Evolutionary conservation across 1,284 basidiomycete genomes (phyloP), one percentile per base, ranked within the genome.

Genomic region (Boletellus sp.): DNA sequence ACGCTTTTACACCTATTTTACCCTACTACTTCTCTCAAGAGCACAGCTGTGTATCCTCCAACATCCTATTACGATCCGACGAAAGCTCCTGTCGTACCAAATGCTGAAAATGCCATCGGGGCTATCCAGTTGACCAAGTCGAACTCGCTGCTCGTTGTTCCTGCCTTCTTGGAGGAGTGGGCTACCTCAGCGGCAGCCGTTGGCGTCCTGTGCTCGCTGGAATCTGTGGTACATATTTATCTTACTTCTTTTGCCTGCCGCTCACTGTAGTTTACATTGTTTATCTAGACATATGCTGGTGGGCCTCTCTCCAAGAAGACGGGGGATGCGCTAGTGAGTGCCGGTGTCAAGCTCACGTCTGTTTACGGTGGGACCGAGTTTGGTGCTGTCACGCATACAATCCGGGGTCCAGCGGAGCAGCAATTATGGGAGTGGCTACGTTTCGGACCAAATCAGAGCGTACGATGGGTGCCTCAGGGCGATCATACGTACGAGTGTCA

Each of bases 391-490:
- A 47, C 47, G 2, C 25, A 47, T 16, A 22, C 22, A 13, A 30
- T 49, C 10, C 29, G 43, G 21, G 27, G 14, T 38, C 46, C 50
- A 4, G 22, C 35, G 0, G 56, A 58, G 13, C 32, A 23, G 10
- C 32, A 35, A 1, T 43, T 55, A 10, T 65, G 64, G 66, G 50
- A 53, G 6, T 68, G 55, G 57, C 22, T 57, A 3, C 53, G 55
- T 8, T 59, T 59, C 32, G 52, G 56, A 8, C 40, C 49, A 2
- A 55, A 52, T 10, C 38, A 49, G 17, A 39, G 39, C 11, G 34
- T 62, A n/a, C 44, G 59, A 7, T 59, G 64, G 63, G 44, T 45
- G 0, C 35, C 53, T 1, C 53, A 54, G 8, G 57, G 36, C 0
- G 57, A 63, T 11, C 56, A 46, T 4, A 54, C 51, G 0, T 55